These are phyloP conservation scores for Malassezia nana DNA, from an alignment of 1,284 basidiomycete species.

Conservation along the genomic window DNA sequence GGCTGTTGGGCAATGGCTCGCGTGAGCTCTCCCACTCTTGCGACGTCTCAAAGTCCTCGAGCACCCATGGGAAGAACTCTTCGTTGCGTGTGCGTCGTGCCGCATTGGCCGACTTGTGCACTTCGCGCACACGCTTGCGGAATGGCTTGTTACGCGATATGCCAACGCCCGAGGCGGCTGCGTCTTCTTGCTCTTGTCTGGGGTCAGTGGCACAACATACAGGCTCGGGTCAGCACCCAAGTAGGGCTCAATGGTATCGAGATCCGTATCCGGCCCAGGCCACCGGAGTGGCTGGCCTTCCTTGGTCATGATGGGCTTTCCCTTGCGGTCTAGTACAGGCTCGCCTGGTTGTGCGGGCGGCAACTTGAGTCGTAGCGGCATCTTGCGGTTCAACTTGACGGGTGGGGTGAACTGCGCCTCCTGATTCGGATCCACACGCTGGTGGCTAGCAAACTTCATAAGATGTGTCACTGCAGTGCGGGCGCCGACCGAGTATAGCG, in stretches of 20 bases:
- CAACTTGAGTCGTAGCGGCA: constrained; percentile 39
- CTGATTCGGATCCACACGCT: constrained; percentile 37
- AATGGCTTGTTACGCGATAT: constrained; percentile 26
- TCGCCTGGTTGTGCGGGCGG: constrained; percentile 36
- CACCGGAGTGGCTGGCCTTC: constrained; percentile 33
- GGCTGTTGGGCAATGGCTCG: constrained; percentile 29
- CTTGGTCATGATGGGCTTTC: constrained; percentile 29
- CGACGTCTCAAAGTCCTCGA: constrained; percentile 45
- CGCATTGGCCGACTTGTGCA: constrained; percentile 41
- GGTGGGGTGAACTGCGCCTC: constrained; percentile 36
- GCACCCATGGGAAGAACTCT: constrained; percentile 44
- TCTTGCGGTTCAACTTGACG: constrained; percentile 46
- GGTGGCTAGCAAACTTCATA: constrained; percentile 42
- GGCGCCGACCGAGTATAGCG: constrained; percentile 32
- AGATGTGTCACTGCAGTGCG: constrained; percentile 32
- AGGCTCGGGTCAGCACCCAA: constrained; percentile 1
- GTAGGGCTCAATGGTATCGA: constrained; percentile 21
- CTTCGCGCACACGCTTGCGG: constrained; percentile 42
- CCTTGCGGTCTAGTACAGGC: constrained; percentile 34
- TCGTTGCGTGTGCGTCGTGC: constrained; percentile 41
- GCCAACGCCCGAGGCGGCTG: constrained; percentile 5
- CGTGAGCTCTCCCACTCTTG: constrained; percentile 42
- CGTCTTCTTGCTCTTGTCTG: constrained; percentile 7
- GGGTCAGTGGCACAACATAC: background rate
- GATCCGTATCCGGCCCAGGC: constrained; percentile 28